These are phyloP conservation scores for Adenanthera pavonina DNA, from an alignment of 306 rosid genomes.

Conservation along the genomic window DNA sequence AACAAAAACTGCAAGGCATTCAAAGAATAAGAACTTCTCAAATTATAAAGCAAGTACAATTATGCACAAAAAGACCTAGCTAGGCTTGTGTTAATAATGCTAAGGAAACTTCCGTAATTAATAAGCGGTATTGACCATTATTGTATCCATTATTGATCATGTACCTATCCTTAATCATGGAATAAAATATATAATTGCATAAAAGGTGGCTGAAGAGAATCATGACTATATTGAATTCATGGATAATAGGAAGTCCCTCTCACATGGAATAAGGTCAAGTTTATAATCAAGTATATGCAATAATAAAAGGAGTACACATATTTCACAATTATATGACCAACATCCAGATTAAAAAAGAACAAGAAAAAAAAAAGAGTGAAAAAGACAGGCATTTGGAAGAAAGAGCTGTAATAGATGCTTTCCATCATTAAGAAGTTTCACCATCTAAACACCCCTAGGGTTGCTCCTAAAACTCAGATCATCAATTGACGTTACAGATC, in stretches of 20 bases:
- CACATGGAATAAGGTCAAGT: conserved; percentile 40
- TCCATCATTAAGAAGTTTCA: conserved; percentile 29
- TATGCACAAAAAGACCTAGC: conserved; percentile 16
- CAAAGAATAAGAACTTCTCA: not conserved
- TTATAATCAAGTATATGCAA: conserved; percentile 40
- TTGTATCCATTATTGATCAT: conserved; percentile 18
- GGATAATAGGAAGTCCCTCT: conserved; percentile 28
- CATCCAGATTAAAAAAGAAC: not conserved
- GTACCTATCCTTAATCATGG: conserved; percentile 2
- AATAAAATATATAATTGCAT: not conserved
- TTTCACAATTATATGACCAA: conserved; percentile 12
- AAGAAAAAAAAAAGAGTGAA: conserved; percentile 8
- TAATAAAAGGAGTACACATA: conserved; percentile 24
- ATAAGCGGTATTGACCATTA: not conserved
- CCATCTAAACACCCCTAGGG: conserved; percentile 23
- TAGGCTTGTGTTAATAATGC: not conserved
- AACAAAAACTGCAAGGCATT: not conserved
- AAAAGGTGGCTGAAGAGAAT: conserved; percentile 21
- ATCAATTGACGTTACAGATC: conserved; percentile 4
- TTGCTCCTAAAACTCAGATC: conserved; percentile 27
- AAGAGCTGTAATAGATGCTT: conserved; percentile 20
- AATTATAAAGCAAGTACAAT: not conserved
- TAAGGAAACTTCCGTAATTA: not conserved
- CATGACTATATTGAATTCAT: conserved; percentile 37
- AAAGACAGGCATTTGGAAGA: conserved; percentile 37